These are phyloP conservation scores for Colletotrichum liaoningense DNA, from an alignment of 2,329 filamentous ascomycete species.

Conservation along the genomic window DNA sequence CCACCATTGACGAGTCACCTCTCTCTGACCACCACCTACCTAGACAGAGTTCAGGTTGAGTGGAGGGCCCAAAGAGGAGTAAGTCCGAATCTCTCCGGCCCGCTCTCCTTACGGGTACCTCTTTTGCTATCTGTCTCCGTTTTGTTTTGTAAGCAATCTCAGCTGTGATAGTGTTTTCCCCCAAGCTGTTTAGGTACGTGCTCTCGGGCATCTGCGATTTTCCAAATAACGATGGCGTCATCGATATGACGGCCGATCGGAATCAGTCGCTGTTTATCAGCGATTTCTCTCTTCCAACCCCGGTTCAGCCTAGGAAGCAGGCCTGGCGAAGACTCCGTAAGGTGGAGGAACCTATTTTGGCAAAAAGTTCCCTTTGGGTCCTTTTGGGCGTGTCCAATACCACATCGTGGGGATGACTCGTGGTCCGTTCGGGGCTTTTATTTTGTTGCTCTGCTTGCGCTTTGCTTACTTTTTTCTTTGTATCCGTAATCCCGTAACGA, in stretches of 20 bases:
- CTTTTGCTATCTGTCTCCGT: neutral
- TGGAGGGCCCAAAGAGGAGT: neutral
- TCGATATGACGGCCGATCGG: constrained; percentile 29
- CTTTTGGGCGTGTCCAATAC: constrained; percentile 1
- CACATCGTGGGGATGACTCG: constrained; percentile 4
- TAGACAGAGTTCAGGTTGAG: neutral
- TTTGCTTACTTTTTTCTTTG: neutral
- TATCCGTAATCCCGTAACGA: too few species aligned
- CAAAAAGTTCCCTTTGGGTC: neutral
- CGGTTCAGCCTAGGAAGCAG: neutral
- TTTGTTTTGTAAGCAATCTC: neutral
- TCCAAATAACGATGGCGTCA: constrained; percentile 30
- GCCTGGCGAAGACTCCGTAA: neutral
- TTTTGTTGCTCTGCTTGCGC: neutral
- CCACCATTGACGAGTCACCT: neutral
- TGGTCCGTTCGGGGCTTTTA: neutral
- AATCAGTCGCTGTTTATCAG: constrained; percentile 27
- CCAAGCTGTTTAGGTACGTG: neutral
- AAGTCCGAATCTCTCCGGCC: neutral
- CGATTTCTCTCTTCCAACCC: neutral
- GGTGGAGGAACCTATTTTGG: neutral
- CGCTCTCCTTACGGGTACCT: neutral
- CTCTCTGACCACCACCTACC: neutral
- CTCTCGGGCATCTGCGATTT: neutral
- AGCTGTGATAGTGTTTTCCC: too few species aligned